Base-by-base conservation (phyloP, 768 basidiomycete species). In the Russula lepida region DNA sequence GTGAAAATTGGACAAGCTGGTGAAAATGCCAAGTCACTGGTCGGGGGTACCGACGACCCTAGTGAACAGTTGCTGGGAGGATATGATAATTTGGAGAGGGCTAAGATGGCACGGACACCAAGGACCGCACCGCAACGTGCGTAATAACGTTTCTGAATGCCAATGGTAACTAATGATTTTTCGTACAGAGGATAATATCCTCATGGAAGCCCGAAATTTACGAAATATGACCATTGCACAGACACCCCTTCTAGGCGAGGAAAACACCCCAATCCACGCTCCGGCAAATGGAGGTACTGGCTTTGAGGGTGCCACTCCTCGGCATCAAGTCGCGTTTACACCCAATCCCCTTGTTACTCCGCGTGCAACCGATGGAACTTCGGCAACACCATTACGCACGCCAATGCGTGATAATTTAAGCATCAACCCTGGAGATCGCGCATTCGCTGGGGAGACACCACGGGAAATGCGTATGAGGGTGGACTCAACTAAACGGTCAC, bases 301-400 rank as follows among this genome's bases (percentile, higher is more conserved):
- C 2, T 99, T 92, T 70, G 94, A 94, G 71, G 81, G 94, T 48
- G 95, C 94, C 0, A 98, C 95, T 4, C 97, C 97, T n/a, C 86
- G 83, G 23, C 92, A 92, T 67, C 84, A 86, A 66, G 86, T 90
- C 30, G 82, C 91, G 0, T 93, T 95, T 64, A 99, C 97, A 0
- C 97, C 97, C 4, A 99, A 98, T 75, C 97, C 95, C 5, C 84
- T 98, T 11, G 89, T 90, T 17, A 97, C 95, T 0, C 95, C 88
- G 25, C 77, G 79, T 32, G 68, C 73, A 11, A 73, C 73, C 19
- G 67, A 68, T 28, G 73, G 74, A 12, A 63, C 70, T 19, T 77
- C 83, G 23, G 82, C 83, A 0, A 97, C 95, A 0, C 94, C 95
- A 2, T 76, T 95, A 27, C 87, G 93, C 43, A 98, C 97, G n/a